Evolutionary conservation across 2,329 filamentous ascomycete genomes (phyloP), one percentile per base, ranked within the genome.

Genomic region (Hypoxylon sp.): DNA sequence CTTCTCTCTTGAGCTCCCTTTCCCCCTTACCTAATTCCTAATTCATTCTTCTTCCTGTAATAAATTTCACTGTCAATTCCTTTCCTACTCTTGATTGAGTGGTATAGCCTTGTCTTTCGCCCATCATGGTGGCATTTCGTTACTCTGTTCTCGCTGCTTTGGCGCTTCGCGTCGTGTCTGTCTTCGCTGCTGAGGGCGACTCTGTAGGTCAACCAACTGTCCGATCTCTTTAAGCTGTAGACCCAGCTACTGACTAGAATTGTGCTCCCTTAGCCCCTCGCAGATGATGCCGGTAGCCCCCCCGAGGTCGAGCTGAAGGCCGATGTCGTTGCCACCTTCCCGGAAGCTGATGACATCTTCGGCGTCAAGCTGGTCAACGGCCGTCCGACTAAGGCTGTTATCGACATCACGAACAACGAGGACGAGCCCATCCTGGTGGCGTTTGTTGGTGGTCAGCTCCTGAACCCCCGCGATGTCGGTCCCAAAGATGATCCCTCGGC

Each of bases 341-440:
- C 88, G 82, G 84, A 91, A 78, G 80, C 90, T 84, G 93, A 97
- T 84, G 93, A 97, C 84, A 91, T 97, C 81, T 96, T 98, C 75
- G 96, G 95, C 76, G 90, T 98, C 75, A 97, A 97, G 88, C 90
- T 98, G 74, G 88, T 98, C 85, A 99, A 99, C 80, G 94, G 94
- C 77, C 91, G 91, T 73, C 89, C 94, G 46, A 97, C 94, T 71
- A 90, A 92, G 80, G 92, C 94, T 37, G 83, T 97, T 59, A 84
- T 99, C 75, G 90, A 94, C 76, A 86, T 99, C 79, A 88, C 86
- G 80, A 99, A 99, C 85, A 86, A 93, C 69, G 96, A 99, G 83
- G 85, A 88, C 11, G 85, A 86, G 58, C 87, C 94, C 24, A 88
- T 99, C 77, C 88, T 87, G 69, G 85, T 99, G 67, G 86, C 90